Conservation (phyloP, 2,329 filamentous ascomycete species). For the Cercospora sp. region DNA sequence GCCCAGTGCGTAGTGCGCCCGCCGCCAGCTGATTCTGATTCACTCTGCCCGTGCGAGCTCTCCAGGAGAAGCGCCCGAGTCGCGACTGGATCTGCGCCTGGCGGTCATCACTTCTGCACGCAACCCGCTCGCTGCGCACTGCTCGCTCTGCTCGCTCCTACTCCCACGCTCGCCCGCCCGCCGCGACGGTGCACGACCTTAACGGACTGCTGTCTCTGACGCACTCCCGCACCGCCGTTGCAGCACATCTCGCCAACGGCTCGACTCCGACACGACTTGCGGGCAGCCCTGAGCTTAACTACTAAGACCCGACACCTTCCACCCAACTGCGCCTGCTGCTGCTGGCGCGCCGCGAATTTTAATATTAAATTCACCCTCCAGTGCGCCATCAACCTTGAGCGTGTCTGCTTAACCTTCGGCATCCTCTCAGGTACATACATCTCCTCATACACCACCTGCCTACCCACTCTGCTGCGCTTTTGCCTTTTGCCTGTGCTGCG, state of each 20-base stretch:
- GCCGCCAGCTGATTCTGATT: background rate
- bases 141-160: background rate
- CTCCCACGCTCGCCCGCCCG: constrained; percentile 10
- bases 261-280: constrained; percentile 18
- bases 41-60: background rate
- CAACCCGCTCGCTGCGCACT: background rate
- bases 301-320: constrained; percentile 13
- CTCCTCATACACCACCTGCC: constrained; percentile 19
- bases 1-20: background rate
- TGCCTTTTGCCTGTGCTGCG: constrained; percentile 15
- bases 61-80: background rate
- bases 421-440: constrained; percentile 29
- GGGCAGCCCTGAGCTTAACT: constrained; percentile 10
- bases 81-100: constrained; percentile 6
- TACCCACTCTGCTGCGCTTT: background rate
- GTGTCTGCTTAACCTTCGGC: constrained; percentile 28
- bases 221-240: constrained; percentile 13
- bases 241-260: constrained; percentile 9
- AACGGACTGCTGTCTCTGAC: constrained; percentile 8
- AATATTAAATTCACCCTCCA: constrained; percentile 25
- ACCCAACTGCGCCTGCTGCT: constrained; percentile 15
- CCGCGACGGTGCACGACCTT: constrained; percentile 2
- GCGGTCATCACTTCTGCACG: background rate
- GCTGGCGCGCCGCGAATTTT: constrained; percentile 17
- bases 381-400: constrained; percentile 33